Conservation (phyloP, 345 rosid genomes). For the Nephelium lappaceum region DNA sequence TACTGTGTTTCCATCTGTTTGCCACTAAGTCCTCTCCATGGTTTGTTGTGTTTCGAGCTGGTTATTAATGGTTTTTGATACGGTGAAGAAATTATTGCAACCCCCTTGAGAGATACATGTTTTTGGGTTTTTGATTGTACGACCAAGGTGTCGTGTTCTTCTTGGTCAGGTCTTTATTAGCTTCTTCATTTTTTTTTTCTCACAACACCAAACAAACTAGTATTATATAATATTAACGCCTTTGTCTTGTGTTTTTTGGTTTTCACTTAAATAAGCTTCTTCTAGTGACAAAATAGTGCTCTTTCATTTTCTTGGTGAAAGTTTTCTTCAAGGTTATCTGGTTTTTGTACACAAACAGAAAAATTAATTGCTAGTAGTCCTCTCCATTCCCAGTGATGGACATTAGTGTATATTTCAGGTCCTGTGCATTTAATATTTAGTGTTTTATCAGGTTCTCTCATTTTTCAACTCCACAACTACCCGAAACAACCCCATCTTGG, state of each 20-base stretch:
- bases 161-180: conserved; percentile 17
- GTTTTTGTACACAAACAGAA: conserved; percentile 4
- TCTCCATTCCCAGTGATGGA: background rate
- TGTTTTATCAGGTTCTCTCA: background rate
- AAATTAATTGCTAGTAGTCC: conserved; percentile 7
- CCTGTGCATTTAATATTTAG: conserved; percentile 5
- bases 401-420: background rate
- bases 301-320: background rate
- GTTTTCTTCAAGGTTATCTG: background rate
- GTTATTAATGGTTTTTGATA: background rate
- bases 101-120: background rate
- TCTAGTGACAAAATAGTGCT: background rate
- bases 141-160: conserved; percentile 11
- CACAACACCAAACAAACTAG: background rate
- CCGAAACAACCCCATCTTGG: conserved; percentile 1
- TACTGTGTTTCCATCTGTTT: background rate
- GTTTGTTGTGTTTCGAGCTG: background rate
- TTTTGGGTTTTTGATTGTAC: conserved; percentile 11
- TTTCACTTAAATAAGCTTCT: background rate
- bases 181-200: background rate
- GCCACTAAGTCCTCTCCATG: background rate
- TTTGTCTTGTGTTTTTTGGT: conserved; percentile 3
- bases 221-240: too few relatives aligned
- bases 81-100: conserved; percentile 3
- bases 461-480: conserved; percentile 3